These are phyloP conservation scores for Gossypium lobatum DNA, from an alignment of 441 rosid genomes.

Conservation along the genomic window DNA sequence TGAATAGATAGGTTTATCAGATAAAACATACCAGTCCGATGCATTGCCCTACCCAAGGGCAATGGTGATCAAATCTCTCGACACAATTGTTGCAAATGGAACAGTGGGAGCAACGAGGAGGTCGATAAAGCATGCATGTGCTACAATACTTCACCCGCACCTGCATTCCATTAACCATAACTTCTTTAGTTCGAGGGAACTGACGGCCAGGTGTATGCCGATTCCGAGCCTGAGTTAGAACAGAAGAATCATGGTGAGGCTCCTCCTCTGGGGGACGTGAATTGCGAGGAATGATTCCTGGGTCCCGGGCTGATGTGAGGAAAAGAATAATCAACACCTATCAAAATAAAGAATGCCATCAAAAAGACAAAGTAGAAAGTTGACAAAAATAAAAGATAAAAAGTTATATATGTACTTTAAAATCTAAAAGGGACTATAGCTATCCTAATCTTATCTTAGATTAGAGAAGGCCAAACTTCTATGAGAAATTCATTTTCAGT, in stretches of 20 bases:
- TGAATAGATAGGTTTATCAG: background rate
- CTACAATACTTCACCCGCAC: slow-evolving; percentile 83
- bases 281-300: slow-evolving; percentile 88
- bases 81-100: slow-evolving; percentile 91
- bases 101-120: slow-evolving; percentile 93
- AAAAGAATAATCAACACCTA: slow-evolving; percentile 78
- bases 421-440: background rate
- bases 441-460: background rate
- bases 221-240: slow-evolving; percentile 53
- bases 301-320: slow-evolving; percentile 84
- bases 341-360: slow-evolving; percentile 21
- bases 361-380: slow-evolving; percentile 14
- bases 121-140: slow-evolving; percentile 88
- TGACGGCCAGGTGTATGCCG: slow-evolving; percentile 72
- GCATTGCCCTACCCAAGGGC: slow-evolving; percentile 98
- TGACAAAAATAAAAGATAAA: background rate
- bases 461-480: background rate
- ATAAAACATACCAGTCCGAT: slow-evolving; percentile 64
- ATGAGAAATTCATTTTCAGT: background rate
- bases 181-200: slow-evolving; percentile 78
- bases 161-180: slow-evolving; percentile 55
- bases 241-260: slow-evolving; percentile 50
- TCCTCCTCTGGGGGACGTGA: slow-evolving; percentile 88
- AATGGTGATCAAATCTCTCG: slow-evolving; percentile 86
- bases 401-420: background rate